Evolutionary conservation across 306 rosid genomes (phyloP), one percentile per base, ranked within the genome.

Genomic region (Boehmeria nivea): DNA sequence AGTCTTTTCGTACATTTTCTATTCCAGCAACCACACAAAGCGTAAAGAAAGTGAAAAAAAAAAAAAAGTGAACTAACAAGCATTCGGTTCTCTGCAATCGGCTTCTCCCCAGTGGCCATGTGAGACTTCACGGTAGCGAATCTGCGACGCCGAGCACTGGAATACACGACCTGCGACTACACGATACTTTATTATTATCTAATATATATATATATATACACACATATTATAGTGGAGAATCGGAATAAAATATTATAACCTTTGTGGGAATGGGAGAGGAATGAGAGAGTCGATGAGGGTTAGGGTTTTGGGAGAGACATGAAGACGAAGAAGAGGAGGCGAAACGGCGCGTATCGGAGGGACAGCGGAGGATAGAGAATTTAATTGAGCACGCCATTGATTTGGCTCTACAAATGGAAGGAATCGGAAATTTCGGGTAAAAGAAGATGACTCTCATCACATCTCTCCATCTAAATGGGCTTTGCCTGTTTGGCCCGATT

Each of bases 71-170:
- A 38, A 21, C 90, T 61, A 44, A 91, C 98, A n/a, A 87, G 98
- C 98, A 91, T 87, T 78, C 76, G 73, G 45, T 82, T 73, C 43
- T 68, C 81, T 14, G 93, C 72, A 49, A 73, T 48, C 6, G 80
- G 74, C 65, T 80, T 80, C 49, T 76, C 81, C 51, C 79, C 95
- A 31, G 82, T 84, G 24, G 93, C 81, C 85, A 78, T 81, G 21
- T 63, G 78, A 33, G 83, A 54, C 68, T 57, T 77, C 54, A 72
- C 72, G 23, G 70, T 50, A 56, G 40, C 63, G 53, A n/a, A 42
- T 26, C 61, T 66, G 25, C 83, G 79, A 56, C 77, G 76, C 61
- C 33, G 51, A 61, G 59, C 42, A 59, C 53, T 40, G 64, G 78
- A 59, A 57, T 28, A 82, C 16, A 60, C 36, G 36, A 82, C 64